Base-by-base conservation (phyloP, 495 filamentous ascomycete species). In the Delitschia confertaspora region DNA sequence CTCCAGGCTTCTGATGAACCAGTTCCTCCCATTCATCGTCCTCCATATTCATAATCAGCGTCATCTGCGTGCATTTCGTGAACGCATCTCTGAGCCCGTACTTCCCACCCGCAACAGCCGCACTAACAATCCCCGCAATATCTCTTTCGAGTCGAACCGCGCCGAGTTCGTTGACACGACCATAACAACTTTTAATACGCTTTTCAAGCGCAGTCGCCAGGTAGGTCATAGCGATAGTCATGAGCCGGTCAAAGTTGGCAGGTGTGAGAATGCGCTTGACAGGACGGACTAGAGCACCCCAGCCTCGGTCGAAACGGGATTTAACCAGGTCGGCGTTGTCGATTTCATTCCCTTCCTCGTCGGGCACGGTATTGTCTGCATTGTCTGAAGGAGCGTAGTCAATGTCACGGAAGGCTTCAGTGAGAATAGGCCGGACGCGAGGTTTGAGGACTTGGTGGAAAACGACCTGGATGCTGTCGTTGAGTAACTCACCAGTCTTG, bases 21-120 rank as follows among this genome's bases (percentile, higher is more conserved):
- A 83, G 59, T 61, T 89, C 89, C 36, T 88, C 85, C 85, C 88
- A 95, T 64, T 98, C 93, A 43, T 98, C 91, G 13, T 93, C 88
- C 60, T 98, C 91, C 88, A 95, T 93, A 47, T 88, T 88, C 57
- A 93, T 84, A 3, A 94, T 74, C 65, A 95, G 73, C 34, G 80
- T 77, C 48, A 96, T 83, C 71, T 98, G 88, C 49, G 75, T 70
- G 42, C 85, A 85, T 47, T 77, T 76, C 37, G 71, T 72, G 69
- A 98, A 95, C 10, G 74, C 58, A 57, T 95, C 88, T 9, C 88
- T 67, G 33, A 94, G 73, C 2, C 75, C 75, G 61, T 95, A 98
- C 53, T 76, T 74, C 18, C 75, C 76, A 0, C 85, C 83, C 44
- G 75, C 76, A 6, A 85, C 79, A 1, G 93, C 82, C 3, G 80